A percentile compares a stretch with the other conserved stretches of the same genome.
phyloP scores from a whole-genome alignment of 140 eudicot species.

The Flaveria floridana region DNA sequence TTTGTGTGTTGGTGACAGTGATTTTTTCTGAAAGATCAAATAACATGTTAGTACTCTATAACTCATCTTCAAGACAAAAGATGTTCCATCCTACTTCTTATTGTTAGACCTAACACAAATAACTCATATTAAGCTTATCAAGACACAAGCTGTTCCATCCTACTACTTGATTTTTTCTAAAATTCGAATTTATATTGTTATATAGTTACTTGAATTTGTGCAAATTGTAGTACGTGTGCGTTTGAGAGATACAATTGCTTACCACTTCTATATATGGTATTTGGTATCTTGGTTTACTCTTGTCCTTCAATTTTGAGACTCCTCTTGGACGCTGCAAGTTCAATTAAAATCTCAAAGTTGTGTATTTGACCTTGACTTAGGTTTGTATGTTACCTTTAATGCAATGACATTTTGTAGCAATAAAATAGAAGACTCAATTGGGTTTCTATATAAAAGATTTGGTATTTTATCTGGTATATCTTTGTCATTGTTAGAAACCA shows the following conservation, averaged over 20 bases:
- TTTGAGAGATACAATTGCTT: neutral
- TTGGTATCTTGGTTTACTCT: neutral
- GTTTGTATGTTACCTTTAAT: neutral
- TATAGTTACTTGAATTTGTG: neutral
- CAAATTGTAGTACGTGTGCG: neutral
- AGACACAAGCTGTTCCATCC: too few species aligned
- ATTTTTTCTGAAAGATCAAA: neutral
- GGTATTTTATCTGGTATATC: neutral
- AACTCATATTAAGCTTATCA: neutral
- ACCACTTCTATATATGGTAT: neutral
- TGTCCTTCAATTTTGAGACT: neutral
- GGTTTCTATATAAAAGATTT: neutral
- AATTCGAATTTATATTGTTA: neutral
- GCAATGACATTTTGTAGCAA: neutral
- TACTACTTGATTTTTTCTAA: neutral
- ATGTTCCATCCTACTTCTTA: conserved; percentile 6
- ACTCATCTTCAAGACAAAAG: neutral
- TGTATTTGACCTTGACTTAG: neutral
- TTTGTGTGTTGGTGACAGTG: neutral
- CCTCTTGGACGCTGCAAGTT: conserved; percentile 5
- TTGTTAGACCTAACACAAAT: neutral
- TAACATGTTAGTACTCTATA: conserved; percentile 7
- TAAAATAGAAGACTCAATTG: neutral
- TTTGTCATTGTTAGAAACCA: neutral
- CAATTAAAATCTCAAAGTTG: neutral